These are phyloP conservation scores for Mucor piriformis DNA, from an alignment of 371 early-diverging fungal genomes.

Conservation along the genomic window DNA sequence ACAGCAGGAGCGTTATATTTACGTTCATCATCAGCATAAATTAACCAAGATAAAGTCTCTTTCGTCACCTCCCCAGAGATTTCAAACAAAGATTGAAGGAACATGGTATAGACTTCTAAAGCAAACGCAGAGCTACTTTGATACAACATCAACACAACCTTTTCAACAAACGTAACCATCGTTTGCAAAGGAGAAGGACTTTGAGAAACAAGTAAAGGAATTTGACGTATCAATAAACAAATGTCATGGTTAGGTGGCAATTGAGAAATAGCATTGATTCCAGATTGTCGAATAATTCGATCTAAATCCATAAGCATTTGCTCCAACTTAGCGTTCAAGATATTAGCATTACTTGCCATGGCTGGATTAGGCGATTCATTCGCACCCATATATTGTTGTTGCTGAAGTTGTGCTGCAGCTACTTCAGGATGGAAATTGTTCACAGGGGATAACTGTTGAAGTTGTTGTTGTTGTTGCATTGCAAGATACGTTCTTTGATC, in stretches of 20 bases:
- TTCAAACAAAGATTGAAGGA: conserved; percentile 83
- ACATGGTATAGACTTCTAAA: conserved; percentile 78
- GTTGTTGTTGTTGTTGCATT: conserved; percentile 26
- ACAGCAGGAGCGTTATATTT: conserved; percentile 85
- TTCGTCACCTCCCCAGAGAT: conserved; percentile 73
- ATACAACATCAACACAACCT: conserved; percentile 81
- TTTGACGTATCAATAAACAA: conserved; percentile 70
- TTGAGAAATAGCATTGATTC: conserved; percentile 57
- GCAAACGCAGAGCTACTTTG: conserved; percentile 71
- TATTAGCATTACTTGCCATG: conserved; percentile 24
- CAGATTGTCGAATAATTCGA: conserved; percentile 59
- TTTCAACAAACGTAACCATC: conserved; percentile 80
- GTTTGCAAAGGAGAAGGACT: conserved; percentile 71
- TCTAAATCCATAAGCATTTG: conserved; percentile 77
- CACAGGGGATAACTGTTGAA: conserved; percentile 26
- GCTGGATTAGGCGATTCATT: conserved; percentile 17
- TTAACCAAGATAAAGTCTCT: conserved; percentile 88
- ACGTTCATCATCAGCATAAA: conserved; percentile 92
- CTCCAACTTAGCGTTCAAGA: conserved; percentile 62
- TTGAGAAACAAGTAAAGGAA: conserved; percentile 66
- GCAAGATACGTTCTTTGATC: conserved; percentile 22
- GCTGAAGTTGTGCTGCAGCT: conserved; percentile 3
- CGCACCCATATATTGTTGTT: conserved; percentile 15
- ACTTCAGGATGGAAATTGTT: conserved; percentile 37
- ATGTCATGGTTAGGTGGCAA: conserved; percentile 83